These are phyloP conservation scores for Penicillium mononematosum DNA, from an alignment of 495 filamentous ascomycete species.

Conservation along the genomic window DNA sequence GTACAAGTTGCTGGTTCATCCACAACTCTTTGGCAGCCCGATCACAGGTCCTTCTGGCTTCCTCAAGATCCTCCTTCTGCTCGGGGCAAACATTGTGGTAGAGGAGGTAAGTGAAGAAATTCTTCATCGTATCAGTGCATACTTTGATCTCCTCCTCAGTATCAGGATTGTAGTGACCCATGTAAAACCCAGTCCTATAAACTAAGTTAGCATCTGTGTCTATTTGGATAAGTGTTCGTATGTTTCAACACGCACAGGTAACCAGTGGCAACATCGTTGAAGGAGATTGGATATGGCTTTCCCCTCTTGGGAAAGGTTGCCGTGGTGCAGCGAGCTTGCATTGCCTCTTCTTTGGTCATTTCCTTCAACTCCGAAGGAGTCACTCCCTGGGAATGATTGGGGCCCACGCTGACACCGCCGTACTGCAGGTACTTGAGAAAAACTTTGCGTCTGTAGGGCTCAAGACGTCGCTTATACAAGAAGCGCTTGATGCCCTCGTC, in stretches of 20 bases:
- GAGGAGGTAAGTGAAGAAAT: constrained; percentile 87
- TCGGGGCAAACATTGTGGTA: constrained; percentile 85
- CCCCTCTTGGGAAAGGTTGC: constrained; percentile 25
- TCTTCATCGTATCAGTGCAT: constrained; percentile 63
- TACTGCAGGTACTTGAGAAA: constrained; percentile 79
- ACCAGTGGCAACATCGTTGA: constrained; percentile 69
- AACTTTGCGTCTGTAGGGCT: constrained; percentile 55
- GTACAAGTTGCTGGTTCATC: constrained; percentile 48
- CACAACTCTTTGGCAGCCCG: constrained; percentile 65
- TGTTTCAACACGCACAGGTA: constrained; percentile 61
- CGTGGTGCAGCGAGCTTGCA: constrained; percentile 37
- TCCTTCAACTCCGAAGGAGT: constrained; percentile 51
- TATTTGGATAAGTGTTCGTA: background rate
- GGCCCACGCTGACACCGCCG: constrained; percentile 72
- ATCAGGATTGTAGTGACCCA: constrained; percentile 43
- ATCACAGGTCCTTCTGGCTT: constrained; percentile 66
- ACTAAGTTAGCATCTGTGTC: constrained; percentile 4
- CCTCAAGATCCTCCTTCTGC: constrained; percentile 61
- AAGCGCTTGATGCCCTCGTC: constrained; percentile 84
- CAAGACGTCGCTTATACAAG: constrained; percentile 69
- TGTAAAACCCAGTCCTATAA: constrained; percentile 48
- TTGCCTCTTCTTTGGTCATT: constrained; percentile 63
- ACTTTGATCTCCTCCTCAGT: constrained; percentile 50
- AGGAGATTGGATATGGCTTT: constrained; percentile 71
- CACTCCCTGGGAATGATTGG: constrained; percentile 65